A percentile compares a stretch with the other conserved stretches of the same genome.
These are phyloP conservation scores for Clonostachys chloroleuca DNA, from an alignment of 2,329 filamentous ascomycete genomes.

Conservation along the genomic window DNA sequence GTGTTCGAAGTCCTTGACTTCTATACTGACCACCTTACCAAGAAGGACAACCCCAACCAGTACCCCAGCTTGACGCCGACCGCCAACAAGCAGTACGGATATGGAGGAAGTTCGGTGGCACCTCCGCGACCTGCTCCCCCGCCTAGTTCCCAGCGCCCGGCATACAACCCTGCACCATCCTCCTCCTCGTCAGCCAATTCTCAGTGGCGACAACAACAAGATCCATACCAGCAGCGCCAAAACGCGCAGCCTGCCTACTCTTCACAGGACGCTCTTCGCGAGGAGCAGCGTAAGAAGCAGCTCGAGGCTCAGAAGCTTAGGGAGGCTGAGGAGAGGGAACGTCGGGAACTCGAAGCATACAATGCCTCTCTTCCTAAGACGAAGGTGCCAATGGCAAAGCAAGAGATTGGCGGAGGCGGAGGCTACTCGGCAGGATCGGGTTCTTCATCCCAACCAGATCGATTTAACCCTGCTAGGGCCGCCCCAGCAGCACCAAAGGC, in stretches of 20 bases:
- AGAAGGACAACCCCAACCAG: conserved; percentile 67
- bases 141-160: conserved; percentile 3
- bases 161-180: no score
- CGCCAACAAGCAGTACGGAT: conserved; percentile 59
- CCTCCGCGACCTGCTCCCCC: conserved; percentile 63
- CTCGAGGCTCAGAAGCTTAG: conserved; percentile 51
- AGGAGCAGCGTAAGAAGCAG: conserved; percentile 60
- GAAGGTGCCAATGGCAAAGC: conserved; percentile 76
- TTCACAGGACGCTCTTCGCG: conserved; percentile 41
- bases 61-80: conserved; percentile 67
- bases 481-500: conserved; percentile 75
- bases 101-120: conserved; percentile 55
- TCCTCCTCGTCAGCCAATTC: conserved; percentile 22
- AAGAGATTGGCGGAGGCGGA: conserved; percentile 76
- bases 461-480: conserved; percentile 82
- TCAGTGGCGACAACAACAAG: conserved; percentile 40
- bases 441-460: conserved; percentile 43
- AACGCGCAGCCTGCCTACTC: conserved; percentile 52
- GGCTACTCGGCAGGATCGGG: conserved; percentile 34
- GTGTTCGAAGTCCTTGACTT: conserved; percentile 80
- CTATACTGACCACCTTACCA: conserved; percentile 75
- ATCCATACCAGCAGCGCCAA: conserved; percentile 29
- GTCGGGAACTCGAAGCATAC: conserved; percentile 80
- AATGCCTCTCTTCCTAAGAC: conserved; percentile 85
- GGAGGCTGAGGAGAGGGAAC: conserved; percentile 60